Percentiles rank a stretch among this genome's conserved stretches.
phyloP scores from a whole-genome alignment of 345 rosid genomes.

The Salix udensis region DNA sequence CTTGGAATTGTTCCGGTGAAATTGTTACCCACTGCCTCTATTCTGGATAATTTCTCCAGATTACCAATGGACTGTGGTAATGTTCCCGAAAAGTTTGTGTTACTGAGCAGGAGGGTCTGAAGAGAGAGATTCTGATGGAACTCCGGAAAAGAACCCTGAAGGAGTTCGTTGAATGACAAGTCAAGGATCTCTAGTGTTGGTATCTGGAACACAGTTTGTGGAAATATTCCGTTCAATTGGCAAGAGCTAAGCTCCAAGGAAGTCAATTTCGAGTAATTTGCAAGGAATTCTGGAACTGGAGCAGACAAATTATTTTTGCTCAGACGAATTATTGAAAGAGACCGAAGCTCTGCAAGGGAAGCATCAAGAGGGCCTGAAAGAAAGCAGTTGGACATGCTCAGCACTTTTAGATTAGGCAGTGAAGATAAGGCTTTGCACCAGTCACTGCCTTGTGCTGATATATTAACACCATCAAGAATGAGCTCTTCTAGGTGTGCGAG shows the following conservation, averaged over 20 bases:
- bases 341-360: constrained; percentile 17
- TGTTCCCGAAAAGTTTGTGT: constrained; percentile 27
- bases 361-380: constrained; percentile 28
- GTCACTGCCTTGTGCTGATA: constrained; percentile 24
- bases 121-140: constrained; percentile 20
- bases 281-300: constrained; percentile 28
- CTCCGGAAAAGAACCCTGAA: constrained; percentile 23
- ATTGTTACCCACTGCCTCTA: constrained; percentile 14
- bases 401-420: constrained; percentile 23
- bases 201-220: constrained; percentile 21
- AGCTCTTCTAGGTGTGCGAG: constrained; percentile 23
- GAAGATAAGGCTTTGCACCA: constrained; percentile 33
- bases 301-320: constrained; percentile 9
- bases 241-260: constrained; percentile 17
- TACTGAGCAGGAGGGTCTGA: constrained; percentile 12
- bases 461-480: constrained; percentile 31
- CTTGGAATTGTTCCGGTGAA: constrained; percentile 32
- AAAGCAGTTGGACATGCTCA: constrained; percentile 42
- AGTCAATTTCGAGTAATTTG: constrained; percentile 10
- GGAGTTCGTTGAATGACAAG: constrained; percentile 8
- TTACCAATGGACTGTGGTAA: constrained; percentile 36
- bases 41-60: constrained; percentile 11
- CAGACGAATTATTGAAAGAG: constrained; percentile 23
- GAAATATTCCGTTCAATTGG: constrained; percentile 27
- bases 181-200: constrained; percentile 30